Evolutionary conservation across 83 land plant species (phyloP).

Genomic region (Diphasiastrum complanatum): DNA sequence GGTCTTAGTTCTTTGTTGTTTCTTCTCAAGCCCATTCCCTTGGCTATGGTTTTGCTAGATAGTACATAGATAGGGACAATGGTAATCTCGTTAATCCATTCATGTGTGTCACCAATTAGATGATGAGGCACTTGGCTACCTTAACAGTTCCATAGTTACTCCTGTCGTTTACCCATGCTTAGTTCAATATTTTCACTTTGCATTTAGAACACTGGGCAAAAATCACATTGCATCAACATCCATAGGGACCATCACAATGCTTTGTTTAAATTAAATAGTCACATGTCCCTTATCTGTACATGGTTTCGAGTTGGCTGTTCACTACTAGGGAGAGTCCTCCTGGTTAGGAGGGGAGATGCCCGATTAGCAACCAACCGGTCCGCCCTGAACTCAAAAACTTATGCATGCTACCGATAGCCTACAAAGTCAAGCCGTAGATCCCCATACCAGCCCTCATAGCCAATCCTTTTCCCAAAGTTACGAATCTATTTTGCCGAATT

Average conservation of each 20-base stretch:
- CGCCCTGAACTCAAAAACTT: too few relatives aligned
- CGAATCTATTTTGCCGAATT: too few relatives aligned
- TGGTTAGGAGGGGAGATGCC: not conserved
- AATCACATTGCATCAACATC: slow-evolving; percentile 13
- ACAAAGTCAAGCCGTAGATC: too few relatives aligned
- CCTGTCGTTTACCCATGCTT: not conserved
- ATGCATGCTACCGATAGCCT: too few relatives aligned
- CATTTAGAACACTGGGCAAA: slow-evolving; percentile 7
- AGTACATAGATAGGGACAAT: slow-evolving; percentile 6
- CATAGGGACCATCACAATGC: not conserved
- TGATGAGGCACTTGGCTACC: too few relatives aligned
- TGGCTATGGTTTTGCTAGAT: slow-evolving; percentile 7
- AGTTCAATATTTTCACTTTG: too few relatives aligned
- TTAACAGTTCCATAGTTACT: too few relatives aligned
- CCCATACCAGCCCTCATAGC: too few relatives aligned
- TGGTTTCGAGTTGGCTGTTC: not conserved
- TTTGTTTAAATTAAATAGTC: slow-evolving; percentile 13
- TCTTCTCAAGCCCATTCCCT: too few relatives aligned
- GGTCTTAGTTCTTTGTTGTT: not conserved
- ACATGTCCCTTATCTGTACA: slow-evolving; percentile 9
- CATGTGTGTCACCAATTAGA: too few relatives aligned
- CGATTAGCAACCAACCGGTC: too few relatives aligned
- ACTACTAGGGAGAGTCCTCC: not conserved
- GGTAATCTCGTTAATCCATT: slow-evolving; percentile 12
- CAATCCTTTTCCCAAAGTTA: too few relatives aligned